These are phyloP conservation scores for Penicillium sp. DNA, from an alignment of 2,329 filamentous ascomycete species.

Conservation along the genomic window DNA sequence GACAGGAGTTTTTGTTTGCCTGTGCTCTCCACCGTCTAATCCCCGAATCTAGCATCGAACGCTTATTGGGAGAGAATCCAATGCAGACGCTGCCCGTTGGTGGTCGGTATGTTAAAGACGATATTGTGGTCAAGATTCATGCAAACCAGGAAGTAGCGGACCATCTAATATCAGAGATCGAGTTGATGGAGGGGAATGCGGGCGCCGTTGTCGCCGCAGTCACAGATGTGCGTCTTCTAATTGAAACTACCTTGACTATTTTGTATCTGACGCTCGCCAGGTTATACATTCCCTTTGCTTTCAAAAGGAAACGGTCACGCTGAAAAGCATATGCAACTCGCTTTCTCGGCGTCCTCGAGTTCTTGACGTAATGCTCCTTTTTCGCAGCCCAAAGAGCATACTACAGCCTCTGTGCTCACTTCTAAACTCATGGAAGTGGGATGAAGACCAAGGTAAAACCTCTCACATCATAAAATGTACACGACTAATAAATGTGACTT, in stretches of 20 bases:
- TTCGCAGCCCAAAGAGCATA: slow-evolving; percentile 54
- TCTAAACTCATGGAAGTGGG: slow-evolving; percentile 61
- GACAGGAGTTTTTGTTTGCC: slow-evolving; percentile 81
- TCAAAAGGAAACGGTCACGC: slow-evolving; percentile 59
- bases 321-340: slow-evolving; percentile 58
- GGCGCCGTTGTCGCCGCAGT: slow-evolving; percentile 78
- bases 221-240: slow-evolving; percentile 54
- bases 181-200: slow-evolving; percentile 87
- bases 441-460: slow-evolving; percentile 55
- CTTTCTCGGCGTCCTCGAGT: slow-evolving; percentile 53
- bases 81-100: slow-evolving; percentile 72
- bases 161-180: slow-evolving; percentile 73
- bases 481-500: not conserved
- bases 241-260: not conserved
- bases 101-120: slow-evolving; percentile 72
- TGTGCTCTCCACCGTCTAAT: slow-evolving; percentile 88
- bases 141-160: slow-evolving; percentile 72
- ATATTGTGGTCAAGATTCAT: slow-evolving; percentile 72
- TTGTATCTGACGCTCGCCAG: slow-evolving; percentile 20
- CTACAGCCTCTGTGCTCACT: slow-evolving; percentile 56
- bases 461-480: not conserved
- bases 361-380: slow-evolving; percentile 58
- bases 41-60: slow-evolving; percentile 70
- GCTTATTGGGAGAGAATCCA: slow-evolving; percentile 76
- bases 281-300: slow-evolving; percentile 55